Evolutionary conservation across 148 eudicot species (phyloP), one percentile per base, ranked within the genome.

Genomic region (Vaccinium myrtillus): DNA sequence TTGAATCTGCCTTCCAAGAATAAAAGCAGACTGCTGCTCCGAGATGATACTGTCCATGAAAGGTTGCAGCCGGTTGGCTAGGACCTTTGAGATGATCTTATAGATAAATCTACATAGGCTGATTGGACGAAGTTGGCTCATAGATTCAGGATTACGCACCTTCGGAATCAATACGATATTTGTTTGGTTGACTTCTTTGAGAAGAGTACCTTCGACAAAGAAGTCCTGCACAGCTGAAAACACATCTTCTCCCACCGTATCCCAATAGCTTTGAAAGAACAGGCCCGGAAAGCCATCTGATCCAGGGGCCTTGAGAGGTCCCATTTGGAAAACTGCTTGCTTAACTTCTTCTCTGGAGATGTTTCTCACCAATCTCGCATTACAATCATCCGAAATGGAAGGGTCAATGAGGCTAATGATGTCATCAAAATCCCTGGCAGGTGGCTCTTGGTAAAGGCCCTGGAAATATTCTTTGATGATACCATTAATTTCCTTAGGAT

Each of bases 131-230:
- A 54, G 58, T 4, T 54, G 18, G 12, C 12, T 54, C 25, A 61
- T 18, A 0, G 67, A 61, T 61, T 18, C 67, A 0, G 2, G 25
- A 1, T 21, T 21, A 0, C 3, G 18, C 5, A n/a, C n/a, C 6
- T 61, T n/a, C 18, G 25, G 0, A 10, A 36, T 36, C 3, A 36
- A 2, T 36, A 36, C 19, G 1, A 61, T 18, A 2, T 61, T 61
- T 0, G 67, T 61, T 6, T 61, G n/a, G 7, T 61, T 61, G 2
- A 5, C 2, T 8, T 61, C 67, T 0, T 1, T 19, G 0, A 18
- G 25, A 8, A 61, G 2, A 8, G 0, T 16, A 8, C 67, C 67
- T 0, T 7, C 1, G 0, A 0, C 0, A 0, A 61, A 61, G 0
- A 19, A 61, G 0, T 2, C 7, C 1, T 61, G 18, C 2, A 61